A percentile compares a stretch with the other conserved stretches of the same genome.
Evolutionary conservation across 2,329 filamentous ascomycete genomes (phyloP).

Genomic region (Neonectria faginata): DNA sequence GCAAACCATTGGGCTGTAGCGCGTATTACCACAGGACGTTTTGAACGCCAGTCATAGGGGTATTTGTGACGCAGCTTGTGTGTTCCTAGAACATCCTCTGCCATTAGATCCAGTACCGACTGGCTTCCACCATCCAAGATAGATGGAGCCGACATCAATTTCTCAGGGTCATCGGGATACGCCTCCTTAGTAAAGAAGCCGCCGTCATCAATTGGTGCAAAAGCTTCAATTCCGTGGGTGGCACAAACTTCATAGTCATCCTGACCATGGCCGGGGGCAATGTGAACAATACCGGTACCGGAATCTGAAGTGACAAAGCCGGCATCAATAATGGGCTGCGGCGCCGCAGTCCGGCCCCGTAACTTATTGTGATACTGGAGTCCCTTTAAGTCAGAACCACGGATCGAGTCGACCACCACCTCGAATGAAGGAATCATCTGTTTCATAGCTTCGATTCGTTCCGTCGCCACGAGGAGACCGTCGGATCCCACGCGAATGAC

Average conservation of each 20-base stretch:
- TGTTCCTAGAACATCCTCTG: conserved; percentile 72
- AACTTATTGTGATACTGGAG: conserved; percentile 79
- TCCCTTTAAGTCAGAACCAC: conserved; percentile 73
- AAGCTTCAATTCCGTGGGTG: conserved; percentile 75
- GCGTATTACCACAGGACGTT: conserved; percentile 88
- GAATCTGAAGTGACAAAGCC: conserved; percentile 90
- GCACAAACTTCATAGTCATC: conserved; percentile 92
- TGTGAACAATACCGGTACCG: conserved; percentile 95
- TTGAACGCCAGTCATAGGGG: conserved; percentile 97
- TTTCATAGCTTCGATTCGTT: conserved; percentile 71
- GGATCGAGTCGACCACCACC: conserved; percentile 67
- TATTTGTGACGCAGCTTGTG: conserved; percentile 90
- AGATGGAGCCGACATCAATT: conserved; percentile 73
- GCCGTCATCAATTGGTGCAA: conserved; percentile 85
- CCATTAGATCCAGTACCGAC: conserved; percentile 77
- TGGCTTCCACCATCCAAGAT: conserved; percentile 78
- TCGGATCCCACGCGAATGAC: conserved; percentile 69
- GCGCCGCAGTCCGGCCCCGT: conserved; percentile 65
- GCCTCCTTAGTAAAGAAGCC: conserved; percentile 86
- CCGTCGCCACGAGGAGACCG: conserved; percentile 78
- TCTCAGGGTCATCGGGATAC: conserved; percentile 74
- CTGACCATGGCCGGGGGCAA: conserved; percentile 94
- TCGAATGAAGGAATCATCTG: conserved; percentile 63
- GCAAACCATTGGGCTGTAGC: conserved; percentile 99
- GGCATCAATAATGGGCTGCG: conserved; percentile 81